Base-by-base conservation (phyloP, 441 rosid species). In the Viola pubescens region DNA sequence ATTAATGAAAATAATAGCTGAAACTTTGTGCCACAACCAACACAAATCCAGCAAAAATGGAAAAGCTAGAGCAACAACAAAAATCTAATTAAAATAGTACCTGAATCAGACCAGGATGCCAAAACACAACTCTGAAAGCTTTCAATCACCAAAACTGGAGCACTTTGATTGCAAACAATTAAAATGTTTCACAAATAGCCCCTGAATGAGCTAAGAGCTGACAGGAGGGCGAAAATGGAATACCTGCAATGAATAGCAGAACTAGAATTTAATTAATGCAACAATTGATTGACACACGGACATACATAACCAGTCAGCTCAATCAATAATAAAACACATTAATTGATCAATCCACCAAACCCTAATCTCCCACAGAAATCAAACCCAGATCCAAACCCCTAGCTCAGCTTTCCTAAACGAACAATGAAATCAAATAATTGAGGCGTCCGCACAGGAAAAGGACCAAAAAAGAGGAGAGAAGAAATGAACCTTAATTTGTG, bases 191-290 rank as follows among this genome's bases (percentile, higher is more conserved):
- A 72, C 59, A 46, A 56, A 45, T 47, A 52, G 72, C 64, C 67
- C 62, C 70, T 50, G 67, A 79, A 76, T 56, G 81, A 79, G 72
- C 69, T 66, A 67, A 64, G 58, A 61, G 79, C 80, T 19, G 72
- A 73, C 44, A 56, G 48, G 60, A 63, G 62, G 52, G 72, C 37
- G 50, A 52, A 67, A 64, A 73, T 51, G 57, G 73, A 77, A 63
- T 68, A 69, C 77, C 84, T 79, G 84, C 44, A 73, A 62, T 61
- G 52, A 58, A 46, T 7, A 66, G 12, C 19, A 55, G 37, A 41
- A 5, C 50, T 7, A 49, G 34, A 2, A n/a, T 7, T 39, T 16
- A 34, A 52, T 53, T 42, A 60, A 37, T 49, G 5, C 47, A 50
- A 16, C 39, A 37, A 60, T 37, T 52, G 11, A 48, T 13, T 13